Base-by-base conservation (phyloP, 2,329 filamentous ascomycete species). In the Zymoseptoria tritici region DNA sequence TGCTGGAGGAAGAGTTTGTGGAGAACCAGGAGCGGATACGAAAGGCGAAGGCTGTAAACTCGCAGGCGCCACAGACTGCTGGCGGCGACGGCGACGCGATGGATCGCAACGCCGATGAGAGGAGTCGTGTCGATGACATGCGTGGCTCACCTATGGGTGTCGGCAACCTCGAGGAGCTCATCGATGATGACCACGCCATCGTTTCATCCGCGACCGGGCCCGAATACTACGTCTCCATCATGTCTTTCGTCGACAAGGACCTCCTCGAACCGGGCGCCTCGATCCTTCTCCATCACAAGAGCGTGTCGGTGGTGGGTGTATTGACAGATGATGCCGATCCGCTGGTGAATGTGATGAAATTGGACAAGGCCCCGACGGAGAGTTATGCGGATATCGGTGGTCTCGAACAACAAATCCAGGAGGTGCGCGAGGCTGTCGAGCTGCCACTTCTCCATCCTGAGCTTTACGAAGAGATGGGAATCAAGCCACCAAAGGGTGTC, bases 211-310 rank as follows among this genome's bases (percentile, higher is more conserved):
- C 94, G 0, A 97, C 94, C 6, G 94, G 94, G 0, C 94, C 94
- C 1, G 94, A 99, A 76, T 99, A 96, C 83, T 99, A 97, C 75
- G 94, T 99, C 67, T 97, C 92, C 68, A 99, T 99, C 83, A 97
- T 97, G 94, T 97, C 93, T 58, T 99, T 99, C 71, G 94, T 99
- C 66, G 94, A 99, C 81, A 99, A 99, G 78, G 94, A 99, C 51
- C 85, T 99, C 3, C 83, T 99, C 51, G 94, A 99, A 77, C 94
- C 94, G 1, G 95, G 95, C 62, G 91, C 94, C 19, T 97, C 91
- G 70, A 94, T 99, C 54, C 80, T 99, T 54, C 81, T 99, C 60
- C 94, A 99, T 72, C 94, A 99, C 77, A 99, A 99, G 80, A 95
- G 90, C 57, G 93, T 97, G 56, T 97, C 93, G 50, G 96, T 99